A percentile compares a stretch with the other conserved stretches of the same genome.
Evolutionary conservation across 169 alveolate genomes (phyloP).

Genomic region (Eimeria mitis): DNA sequence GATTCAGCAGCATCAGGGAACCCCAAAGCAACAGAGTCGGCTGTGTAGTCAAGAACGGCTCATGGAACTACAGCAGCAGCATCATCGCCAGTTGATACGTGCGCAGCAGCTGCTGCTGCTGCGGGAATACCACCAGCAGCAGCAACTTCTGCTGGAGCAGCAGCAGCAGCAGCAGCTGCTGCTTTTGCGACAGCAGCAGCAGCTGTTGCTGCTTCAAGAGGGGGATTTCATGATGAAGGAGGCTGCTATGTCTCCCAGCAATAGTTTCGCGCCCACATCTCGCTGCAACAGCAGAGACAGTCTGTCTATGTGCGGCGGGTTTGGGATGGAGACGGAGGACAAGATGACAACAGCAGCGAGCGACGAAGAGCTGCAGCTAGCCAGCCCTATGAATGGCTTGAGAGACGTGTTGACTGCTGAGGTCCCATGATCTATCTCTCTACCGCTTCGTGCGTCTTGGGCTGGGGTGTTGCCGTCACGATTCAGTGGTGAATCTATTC

Average conservation of each 20-base stretch:
- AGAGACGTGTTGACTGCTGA: slow-evolving; percentile 61
- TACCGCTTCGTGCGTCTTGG: not conserved
- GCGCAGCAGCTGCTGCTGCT: slow-evolving; percentile 66
- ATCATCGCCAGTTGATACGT: slow-evolving; percentile 30
- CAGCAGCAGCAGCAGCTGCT: slow-evolving; percentile 63
- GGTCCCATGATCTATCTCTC: slow-evolving; percentile 31
- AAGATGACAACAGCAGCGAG: slow-evolving; percentile 65
- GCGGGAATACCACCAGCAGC: slow-evolving; percentile 40
- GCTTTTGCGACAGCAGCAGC: slow-evolving; percentile 35
- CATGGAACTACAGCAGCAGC: slow-evolving; percentile 53
- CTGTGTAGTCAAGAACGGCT: slow-evolving; percentile 50
- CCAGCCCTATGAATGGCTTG: slow-evolving; percentile 57
- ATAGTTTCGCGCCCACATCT: slow-evolving; percentile 59
- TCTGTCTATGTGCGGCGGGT: slow-evolving; percentile 60
- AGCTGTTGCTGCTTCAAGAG: not conserved
- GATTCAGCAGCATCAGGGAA: slow-evolving; percentile 8
- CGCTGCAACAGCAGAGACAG: slow-evolving; percentile 61
- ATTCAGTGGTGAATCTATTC: not conserved
- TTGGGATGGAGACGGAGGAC: slow-evolving; percentile 65
- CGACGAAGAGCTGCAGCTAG: slow-evolving; percentile 72
- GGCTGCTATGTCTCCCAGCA: slow-evolving; percentile 31
- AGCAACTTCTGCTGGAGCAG: slow-evolving; percentile 29
- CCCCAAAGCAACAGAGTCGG: slow-evolving; percentile 29
- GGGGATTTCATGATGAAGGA: slow-evolving; percentile 30
- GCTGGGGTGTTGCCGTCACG: not conserved